Evolutionary conservation across 129 eudicot genomes (phyloP).

Genomic region (Erigeron canadensis): DNA sequence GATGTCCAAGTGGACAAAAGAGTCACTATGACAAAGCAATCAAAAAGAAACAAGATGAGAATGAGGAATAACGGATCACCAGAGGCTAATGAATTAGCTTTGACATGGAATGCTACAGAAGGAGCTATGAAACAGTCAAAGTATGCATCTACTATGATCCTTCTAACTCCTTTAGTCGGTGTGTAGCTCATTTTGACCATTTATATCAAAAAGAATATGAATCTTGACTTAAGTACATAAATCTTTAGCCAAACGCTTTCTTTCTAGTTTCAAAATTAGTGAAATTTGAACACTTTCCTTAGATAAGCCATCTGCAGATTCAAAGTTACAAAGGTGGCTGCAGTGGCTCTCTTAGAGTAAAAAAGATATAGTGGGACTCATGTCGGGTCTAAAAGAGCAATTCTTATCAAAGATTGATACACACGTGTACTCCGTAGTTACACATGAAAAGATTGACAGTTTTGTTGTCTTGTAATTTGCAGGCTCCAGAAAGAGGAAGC

Average conservation of each 20-base stretch:
- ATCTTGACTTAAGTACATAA: neutral
- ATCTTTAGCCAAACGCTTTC: no score
- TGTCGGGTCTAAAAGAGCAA: constrained; percentile 18
- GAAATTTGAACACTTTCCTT: constrained; percentile 12
- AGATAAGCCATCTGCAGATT: constrained; percentile 16
- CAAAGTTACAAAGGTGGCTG: constrained; percentile 7
- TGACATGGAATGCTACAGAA: constrained; percentile 54
- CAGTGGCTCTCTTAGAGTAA: constrained; percentile 7
- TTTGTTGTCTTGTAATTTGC: constrained; percentile 28
- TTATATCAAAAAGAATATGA: neutral
- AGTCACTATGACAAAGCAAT: constrained; percentile 34
- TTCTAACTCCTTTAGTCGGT: neutral
- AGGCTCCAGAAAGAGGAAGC: constrained; percentile 85
- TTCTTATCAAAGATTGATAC: constrained; percentile 8
- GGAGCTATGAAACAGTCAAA: constrained; percentile 57
- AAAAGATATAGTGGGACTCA: constrained; percentile 27
- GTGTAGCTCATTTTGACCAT: neutral
- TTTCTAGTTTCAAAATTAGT: neutral
- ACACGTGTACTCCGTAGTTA: constrained; percentile 8
- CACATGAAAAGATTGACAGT: constrained; percentile 8
- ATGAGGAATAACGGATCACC: constrained; percentile 31
- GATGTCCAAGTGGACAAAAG: constrained; percentile 95
- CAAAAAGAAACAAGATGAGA: constrained; percentile 41
- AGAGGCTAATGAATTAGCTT: constrained; percentile 37
- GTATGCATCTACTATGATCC: constrained; percentile 40